These are phyloP conservation scores for Daedaleopsis sinensis DNA, from an alignment of 768 basidiomycete species.

Conservation along the genomic window DNA sequence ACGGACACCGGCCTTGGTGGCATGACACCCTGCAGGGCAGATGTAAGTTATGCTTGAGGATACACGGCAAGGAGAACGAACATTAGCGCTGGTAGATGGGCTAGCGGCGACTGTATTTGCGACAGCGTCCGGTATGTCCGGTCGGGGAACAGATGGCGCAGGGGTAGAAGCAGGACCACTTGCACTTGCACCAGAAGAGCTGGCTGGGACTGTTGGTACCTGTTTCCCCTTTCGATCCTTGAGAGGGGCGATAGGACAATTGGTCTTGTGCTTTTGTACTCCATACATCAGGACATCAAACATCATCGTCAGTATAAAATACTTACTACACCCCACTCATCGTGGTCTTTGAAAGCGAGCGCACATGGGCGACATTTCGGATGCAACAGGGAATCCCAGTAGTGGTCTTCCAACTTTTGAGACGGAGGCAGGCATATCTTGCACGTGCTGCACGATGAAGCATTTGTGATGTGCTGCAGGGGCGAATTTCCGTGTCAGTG, in stretches of 20 bases:
- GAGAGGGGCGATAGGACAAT: neutral
- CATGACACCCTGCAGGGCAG: too few species aligned
- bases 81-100: too few species aligned
- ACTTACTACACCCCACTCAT: slow-evolving; percentile 1
- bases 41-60: too few species aligned
- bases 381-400: slow-evolving; percentile 6
- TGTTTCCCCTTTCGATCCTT: too few species aligned
- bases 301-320: neutral
- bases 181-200: too few species aligned
- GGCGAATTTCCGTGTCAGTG: neutral
- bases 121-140: too few species aligned
- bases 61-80: too few species aligned
- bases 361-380: slow-evolving; percentile 4
- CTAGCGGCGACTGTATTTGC: too few species aligned
- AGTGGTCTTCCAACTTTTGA: slow-evolving; percentile 7
- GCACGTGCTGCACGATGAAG: slow-evolving; percentile 5
- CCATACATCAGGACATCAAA: neutral
- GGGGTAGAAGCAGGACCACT: too few species aligned
- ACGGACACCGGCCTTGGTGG: too few species aligned
- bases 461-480: slow-evolving; percentile 3
- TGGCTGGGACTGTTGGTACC: too few species aligned
- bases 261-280: neutral
- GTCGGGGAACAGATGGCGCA: too few species aligned
- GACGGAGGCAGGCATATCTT: neutral
- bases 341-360: neutral